Percentiles rank a stretch among this genome's conserved stretches.
phyloP scores from a whole-genome alignment of 2,329 filamentous ascomycete species.

The Fusarium dimerum region DNA sequence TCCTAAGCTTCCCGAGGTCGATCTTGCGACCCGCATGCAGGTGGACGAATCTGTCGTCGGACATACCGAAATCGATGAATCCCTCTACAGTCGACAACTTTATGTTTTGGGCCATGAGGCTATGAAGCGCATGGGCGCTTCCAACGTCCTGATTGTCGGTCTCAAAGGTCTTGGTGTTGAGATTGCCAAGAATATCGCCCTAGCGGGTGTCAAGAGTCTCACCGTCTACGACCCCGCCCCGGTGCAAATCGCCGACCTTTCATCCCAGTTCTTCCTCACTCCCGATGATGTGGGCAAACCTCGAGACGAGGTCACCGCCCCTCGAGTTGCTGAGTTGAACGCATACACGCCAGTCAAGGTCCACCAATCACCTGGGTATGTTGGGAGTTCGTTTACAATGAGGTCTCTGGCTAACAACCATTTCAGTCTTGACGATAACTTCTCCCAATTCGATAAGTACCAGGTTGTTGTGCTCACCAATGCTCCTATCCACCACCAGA shows the following conservation, averaged over 20 bases:
- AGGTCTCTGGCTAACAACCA: slow-evolving; percentile 21
- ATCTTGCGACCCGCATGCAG: slow-evolving; percentile 66
- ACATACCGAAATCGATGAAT: slow-evolving; percentile 67
- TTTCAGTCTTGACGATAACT: slow-evolving; percentile 69
- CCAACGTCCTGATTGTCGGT: slow-evolving; percentile 89
- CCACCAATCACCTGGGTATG: slow-evolving; percentile 61
- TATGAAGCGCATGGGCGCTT: slow-evolving; percentile 99
- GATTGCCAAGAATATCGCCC: slow-evolving; percentile 97
- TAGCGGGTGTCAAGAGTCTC: slow-evolving; percentile 96
- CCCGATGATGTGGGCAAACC: slow-evolving; percentile 88
- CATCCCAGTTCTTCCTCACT: slow-evolving; percentile 95
- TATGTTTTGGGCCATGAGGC: slow-evolving; percentile 75
- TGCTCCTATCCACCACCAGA: slow-evolving; percentile 77
- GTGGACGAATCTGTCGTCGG: slow-evolving; percentile 61
- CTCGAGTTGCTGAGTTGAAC: slow-evolving; percentile 91
- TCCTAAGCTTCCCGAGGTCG: slow-evolving; percentile 57
- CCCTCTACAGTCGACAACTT: slow-evolving; percentile 73
- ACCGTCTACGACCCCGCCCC: slow-evolving; percentile 89
- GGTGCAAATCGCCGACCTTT: slow-evolving; percentile 83
- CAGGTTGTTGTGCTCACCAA: slow-evolving; percentile 92
- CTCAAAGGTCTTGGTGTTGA: slow-evolving; percentile 94
- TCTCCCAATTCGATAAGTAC: slow-evolving; percentile 83
- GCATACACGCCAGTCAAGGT: slow-evolving; percentile 90
- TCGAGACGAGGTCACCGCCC: slow-evolving; percentile 81
- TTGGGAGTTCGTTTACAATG: slow-evolving; percentile 1